phyloP scores from a whole-genome alignment of 352 stramenopile genomes.

The Pythium monospermum region DNA sequence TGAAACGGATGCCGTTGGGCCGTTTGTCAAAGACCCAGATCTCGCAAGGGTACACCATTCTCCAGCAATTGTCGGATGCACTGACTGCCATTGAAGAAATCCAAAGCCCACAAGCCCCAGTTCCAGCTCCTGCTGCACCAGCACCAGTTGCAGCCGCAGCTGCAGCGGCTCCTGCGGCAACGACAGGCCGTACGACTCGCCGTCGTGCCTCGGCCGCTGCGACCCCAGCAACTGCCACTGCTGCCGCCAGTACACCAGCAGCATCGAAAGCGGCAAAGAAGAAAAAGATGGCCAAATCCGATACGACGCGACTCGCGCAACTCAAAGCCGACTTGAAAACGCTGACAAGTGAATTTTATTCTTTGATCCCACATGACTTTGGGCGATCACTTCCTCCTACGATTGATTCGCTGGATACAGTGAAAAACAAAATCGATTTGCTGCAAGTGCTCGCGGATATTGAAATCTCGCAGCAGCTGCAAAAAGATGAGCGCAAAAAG shows the following conservation, averaged over 20 bases:
- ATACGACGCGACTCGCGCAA: slow-evolving; percentile 9
- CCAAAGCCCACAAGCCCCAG: slow-evolving; percentile 6
- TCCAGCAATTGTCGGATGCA: slow-evolving; percentile 39
- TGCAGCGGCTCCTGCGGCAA: neutral
- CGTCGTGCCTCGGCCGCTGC: slow-evolving; percentile 14
- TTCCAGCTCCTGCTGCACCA: neutral
- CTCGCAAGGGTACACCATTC: slow-evolving; percentile 49
- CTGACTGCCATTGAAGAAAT: slow-evolving; percentile 42
- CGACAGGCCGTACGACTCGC: slow-evolving; percentile 15
- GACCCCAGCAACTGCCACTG: neutral
- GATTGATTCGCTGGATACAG: slow-evolving; percentile 39
- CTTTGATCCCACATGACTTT: slow-evolving; percentile 67
- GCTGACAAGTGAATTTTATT: slow-evolving; percentile 66
- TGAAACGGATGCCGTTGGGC: slow-evolving; percentile 29
- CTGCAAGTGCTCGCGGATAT: slow-evolving; percentile 54
- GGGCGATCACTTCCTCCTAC: slow-evolving; percentile 38
- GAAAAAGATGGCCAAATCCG: slow-evolving; percentile 8
- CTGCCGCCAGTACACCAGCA: neutral
- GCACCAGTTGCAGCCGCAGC: slow-evolving; percentile 3
- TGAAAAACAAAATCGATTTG: slow-evolving; percentile 61
- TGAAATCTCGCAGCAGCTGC: slow-evolving; percentile 55
- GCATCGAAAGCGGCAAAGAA: neutral
- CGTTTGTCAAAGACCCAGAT: slow-evolving; percentile 57
- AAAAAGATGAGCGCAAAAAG: slow-evolving; percentile 31
- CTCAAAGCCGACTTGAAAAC: slow-evolving; percentile 35